phyloP scores from a whole-genome alignment of 352 stramenopile species.

The Pythium aphanidermatum region DNA sequence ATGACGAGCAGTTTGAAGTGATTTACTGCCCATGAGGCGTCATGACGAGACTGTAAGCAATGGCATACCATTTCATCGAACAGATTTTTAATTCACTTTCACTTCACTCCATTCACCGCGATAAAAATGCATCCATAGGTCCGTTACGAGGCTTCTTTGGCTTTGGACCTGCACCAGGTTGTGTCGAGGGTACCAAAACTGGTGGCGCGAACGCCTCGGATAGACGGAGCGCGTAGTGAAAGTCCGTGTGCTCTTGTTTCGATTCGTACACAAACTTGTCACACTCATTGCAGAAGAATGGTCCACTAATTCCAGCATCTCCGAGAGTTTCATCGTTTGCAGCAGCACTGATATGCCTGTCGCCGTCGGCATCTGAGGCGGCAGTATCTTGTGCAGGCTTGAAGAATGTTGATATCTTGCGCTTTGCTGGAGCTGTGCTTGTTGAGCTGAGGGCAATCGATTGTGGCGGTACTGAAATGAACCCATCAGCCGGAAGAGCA shows the following conservation, averaged over 20 bases:
- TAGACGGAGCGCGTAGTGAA: constrained; percentile 18
- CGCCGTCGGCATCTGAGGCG: neutral
- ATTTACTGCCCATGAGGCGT: constrained; percentile 22
- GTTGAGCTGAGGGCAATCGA: neutral
- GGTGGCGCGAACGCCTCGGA: constrained; percentile 14
- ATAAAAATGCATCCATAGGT: constrained; percentile 17
- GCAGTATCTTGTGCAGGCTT: neutral
- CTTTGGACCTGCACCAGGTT: neutral
- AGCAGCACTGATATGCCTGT: no score
- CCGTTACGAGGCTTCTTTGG: constrained; percentile 12
- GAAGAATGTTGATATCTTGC: constrained; percentile 66
- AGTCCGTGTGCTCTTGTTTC: constrained; percentile 16
- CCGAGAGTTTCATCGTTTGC: no score
- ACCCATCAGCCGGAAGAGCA: no score
- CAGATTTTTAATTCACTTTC: constrained; percentile 1
- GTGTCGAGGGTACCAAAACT: no score
- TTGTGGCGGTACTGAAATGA: no score
- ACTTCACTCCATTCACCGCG: neutral
- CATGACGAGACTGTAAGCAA: no score
- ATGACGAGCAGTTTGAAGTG: constrained; percentile 27
- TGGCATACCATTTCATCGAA: no score
- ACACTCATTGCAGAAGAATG: constrained; percentile 20
- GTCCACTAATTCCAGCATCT: no score
- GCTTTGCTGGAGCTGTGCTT: constrained; percentile 16
- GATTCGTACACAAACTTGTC: constrained; percentile 24